Evolutionary conservation across 495 filamentous ascomycete species (phyloP), one percentile per base, ranked within the genome.

Genomic region (Penicillium atrosanguineum): DNA sequence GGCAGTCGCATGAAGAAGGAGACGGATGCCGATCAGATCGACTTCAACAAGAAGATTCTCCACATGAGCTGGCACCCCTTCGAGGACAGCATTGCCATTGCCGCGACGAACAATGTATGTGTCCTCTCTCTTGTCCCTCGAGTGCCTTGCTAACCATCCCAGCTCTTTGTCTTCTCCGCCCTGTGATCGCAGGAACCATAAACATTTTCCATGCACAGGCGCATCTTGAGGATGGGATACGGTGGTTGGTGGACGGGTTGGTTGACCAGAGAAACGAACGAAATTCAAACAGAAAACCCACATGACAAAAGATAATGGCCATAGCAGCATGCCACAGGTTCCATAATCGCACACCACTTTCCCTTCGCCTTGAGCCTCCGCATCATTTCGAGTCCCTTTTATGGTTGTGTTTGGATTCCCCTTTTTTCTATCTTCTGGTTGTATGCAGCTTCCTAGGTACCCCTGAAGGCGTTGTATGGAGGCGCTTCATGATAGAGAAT

Each of bases 1-100:
- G 92, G 91, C 25, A 90, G 90, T 61, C 83, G 94, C 48, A 98
- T 98, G 94, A 84, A 90, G 65, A 97, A 97, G 77, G 94, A 98
- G 78, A 98, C 95, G 46, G 94, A 98, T 71, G 94, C 94, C 56
- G 94, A 98, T 70, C 93, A 97, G 76, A 98, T 98, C 73, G 94
- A 98, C 69, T 98, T 97, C 77, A 97, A 98, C 81, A 98, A 98
- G 87, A 98, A 98, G 85, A 98, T 98, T 69, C 67, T 98, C 69
- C 94, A 98, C 70, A 98, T 98, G 94, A 97, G 94, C 75, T 98
- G 94, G 94, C 94, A 98, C 84, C 94, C 94, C 44, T 96, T 91
- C 68, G 94, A 98, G 77, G 94, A 98, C 76, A 97, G 93, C 74
- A 98, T 98, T 78, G 94, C 94, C 40, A 98, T 98, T 80, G 94